Conservation (phyloP, 2,329 filamentous ascomycete genomes). For the Talaromyces sp. region DNA sequence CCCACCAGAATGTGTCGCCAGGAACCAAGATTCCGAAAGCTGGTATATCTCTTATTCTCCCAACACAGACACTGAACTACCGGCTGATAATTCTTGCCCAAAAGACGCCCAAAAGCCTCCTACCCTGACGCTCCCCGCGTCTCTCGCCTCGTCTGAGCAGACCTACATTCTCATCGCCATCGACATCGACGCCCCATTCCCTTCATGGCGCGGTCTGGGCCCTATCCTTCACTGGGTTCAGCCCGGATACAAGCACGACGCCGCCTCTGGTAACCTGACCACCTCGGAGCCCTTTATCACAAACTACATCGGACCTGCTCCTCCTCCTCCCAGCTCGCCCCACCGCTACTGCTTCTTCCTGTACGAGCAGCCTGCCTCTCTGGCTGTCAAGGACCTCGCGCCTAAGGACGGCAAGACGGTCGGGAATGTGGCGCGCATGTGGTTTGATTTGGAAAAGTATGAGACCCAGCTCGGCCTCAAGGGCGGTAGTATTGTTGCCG, state of each 20-base stretch:
- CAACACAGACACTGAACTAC: not conserved
- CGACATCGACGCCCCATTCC: constrained; percentile 48
- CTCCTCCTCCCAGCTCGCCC: constrained; percentile 9
- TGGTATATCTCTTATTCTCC: constrained; percentile 16
- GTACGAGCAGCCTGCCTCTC: constrained; percentile 9
- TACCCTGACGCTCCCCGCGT: constrained; percentile 14
- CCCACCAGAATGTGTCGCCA: constrained; percentile 22
- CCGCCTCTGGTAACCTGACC: not conserved
- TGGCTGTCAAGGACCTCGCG: constrained; percentile 3
- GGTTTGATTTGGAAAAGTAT: constrained; percentile 13
- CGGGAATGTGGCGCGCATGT: constrained; percentile 11
- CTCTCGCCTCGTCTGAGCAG: constrained; percentile 1
- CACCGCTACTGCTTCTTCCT: constrained; percentile 13
- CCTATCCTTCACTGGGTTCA: constrained; percentile 49
- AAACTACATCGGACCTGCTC: constrained; percentile 12
- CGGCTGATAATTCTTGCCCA: constrained; percentile 1
- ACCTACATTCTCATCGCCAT: constrained; percentile 41
- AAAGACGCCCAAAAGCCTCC: constrained; percentile 19
- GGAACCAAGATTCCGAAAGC: constrained; percentile 28
- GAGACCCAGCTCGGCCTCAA: constrained; percentile 8
- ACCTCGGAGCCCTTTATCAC: constrained; percentile 6
- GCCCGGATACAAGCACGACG: constrained; percentile 27
- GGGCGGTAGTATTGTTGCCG: constrained; percentile 8
- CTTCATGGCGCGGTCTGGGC: constrained; percentile 36
- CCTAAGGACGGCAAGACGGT: constrained; percentile 10